Base-by-base conservation (phyloP, 345 rosid genomes). In the Eucalyptus regnans region DNA sequence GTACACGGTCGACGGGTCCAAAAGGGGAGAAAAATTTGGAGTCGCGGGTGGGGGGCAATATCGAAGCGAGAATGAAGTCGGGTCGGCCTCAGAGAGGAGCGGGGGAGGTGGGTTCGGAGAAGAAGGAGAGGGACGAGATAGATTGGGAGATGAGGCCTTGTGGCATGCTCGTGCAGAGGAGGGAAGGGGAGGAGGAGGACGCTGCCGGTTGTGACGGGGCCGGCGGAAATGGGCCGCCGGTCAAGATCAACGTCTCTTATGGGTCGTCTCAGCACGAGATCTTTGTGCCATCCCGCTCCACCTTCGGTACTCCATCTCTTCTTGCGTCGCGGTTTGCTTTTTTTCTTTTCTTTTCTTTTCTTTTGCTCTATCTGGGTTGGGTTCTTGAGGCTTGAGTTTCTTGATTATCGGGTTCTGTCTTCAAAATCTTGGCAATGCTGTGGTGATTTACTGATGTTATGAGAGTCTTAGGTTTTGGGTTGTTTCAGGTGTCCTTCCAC, bases 121-220 rank as follows among this genome's bases (percentile, higher is more conserved):
- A 43, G 68, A 48, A 31, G 52, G 13, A 71, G 58, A n/a, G 58
- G 58, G 2, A 50, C 5, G 88, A 79, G 81, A 37, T 54, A 64
- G 88, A 87, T 58, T 87, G 93, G 92, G 96, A 93, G 89, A 89
- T 90, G 91, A 91, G 94, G 91, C 94, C 95, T 11, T 90, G 92
- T 50, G 98, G 95, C 76, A 93, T 92, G 94, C 93, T 91, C 4
- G 94, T 94, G 58, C 97, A 94, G 90, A 92, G 90, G 85, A 91
- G 96, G 90, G 62, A 56, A 56, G 62, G 25, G 29, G 62, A 56
- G 62, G 62, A 23, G 58, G 95, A 94, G 91, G 89, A 88, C 66
- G 48, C 90, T 43, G 91, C 29, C 25, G 48, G 48, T 37, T 37
- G 91, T 46, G 90, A 89, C 58, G 91, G 88, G 80, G 90, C 86